Evolutionary conservation across 2,329 filamentous ascomycete species (phyloP), one percentile per base, ranked within the genome.

Genomic region (Trematosphaeria pertusa): DNA sequence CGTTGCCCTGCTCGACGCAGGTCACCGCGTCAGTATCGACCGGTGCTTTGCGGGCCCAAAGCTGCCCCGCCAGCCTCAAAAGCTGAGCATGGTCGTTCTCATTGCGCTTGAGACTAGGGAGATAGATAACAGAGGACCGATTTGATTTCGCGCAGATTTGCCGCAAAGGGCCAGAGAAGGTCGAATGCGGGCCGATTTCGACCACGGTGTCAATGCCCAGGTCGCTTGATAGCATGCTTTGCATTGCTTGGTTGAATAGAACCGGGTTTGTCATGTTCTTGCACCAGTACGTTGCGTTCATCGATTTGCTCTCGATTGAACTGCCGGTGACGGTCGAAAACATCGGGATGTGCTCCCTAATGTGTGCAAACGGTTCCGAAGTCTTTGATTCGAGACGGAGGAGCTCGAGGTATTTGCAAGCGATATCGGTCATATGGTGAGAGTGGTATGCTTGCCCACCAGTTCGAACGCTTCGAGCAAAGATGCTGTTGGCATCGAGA

Each of bases 401-500:
- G 18, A 30, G 62, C 2, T 59, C 49, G 10, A 28, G 10, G 33
- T 42, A 46, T 17, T 31, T 18, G 4, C 22, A 7, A 7, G 22
- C 56, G 31, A 65, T 67, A 1, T 59, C 46, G 5, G 61, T 12
- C 72, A 75, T 75, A 24, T 76, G 73, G 21, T 68, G 65, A 0
- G 72, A 76, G 42, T 78, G 76, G 39, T 78, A 78, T 0, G 76
- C 76, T 12, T 56, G 64, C 20, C 74, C 69, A 2, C 75, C 72
- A 43, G 17, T 15, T 35, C 78, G 64, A 12, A 58, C 32, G 10
- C 18, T 17, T 6, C 32, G 32, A 15, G 32, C 32, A 12, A 35
- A 35, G 4, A 35, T 35, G 5, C 15, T 18, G 7, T 12, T 28
- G 12, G 24, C 7, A 15, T 15, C 32, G 5, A 35, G 32, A 8